These are phyloP conservation scores for Pichia paraexigua DNA, from an alignment of 805 yeast genomes.

Conservation along the genomic window DNA sequence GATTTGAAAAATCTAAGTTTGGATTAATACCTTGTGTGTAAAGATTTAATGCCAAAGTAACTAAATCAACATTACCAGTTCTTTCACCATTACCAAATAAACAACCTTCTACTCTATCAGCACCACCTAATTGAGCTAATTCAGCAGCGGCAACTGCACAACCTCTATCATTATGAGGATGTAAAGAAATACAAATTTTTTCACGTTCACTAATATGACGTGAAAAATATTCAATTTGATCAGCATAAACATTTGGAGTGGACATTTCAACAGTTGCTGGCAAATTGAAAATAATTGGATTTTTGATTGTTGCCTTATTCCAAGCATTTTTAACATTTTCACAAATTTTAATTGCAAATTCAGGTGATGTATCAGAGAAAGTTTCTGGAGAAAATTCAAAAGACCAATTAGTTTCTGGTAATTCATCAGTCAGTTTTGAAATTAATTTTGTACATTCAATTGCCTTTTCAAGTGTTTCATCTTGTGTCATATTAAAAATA, in stretches of 20 bases:
- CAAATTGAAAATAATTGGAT: conserved; percentile 69
- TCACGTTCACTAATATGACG: conserved; percentile 58
- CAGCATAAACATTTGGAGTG: conserved; percentile 77
- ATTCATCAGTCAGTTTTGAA: conserved; percentile 42
- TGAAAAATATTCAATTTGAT: conserved; percentile 70
- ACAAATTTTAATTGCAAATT: conserved; percentile 56
- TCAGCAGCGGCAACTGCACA: conserved; percentile 88
- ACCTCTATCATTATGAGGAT: conserved; percentile 81
- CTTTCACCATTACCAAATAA: conserved; percentile 82
- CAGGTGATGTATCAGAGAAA: conserved; percentile 62
- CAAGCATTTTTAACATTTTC: conserved; percentile 72
- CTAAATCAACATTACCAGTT: conserved; percentile 79
- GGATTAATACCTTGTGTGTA: conserved; percentile 77
- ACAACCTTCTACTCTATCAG: conserved; percentile 84
- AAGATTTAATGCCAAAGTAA: conserved; percentile 67
- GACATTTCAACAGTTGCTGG: conserved; percentile 84
- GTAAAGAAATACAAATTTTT: conserved; percentile 65
- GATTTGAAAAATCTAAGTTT: conserved; percentile 61
- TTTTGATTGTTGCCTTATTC: conserved; percentile 50
- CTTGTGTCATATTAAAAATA: conserved; percentile 56
- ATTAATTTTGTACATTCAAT: conserved; percentile 57
- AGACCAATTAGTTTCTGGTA: conserved; percentile 53
- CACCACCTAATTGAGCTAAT: conserved; percentile 75
- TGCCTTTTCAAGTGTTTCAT: conserved; percentile 53
- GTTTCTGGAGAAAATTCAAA: conserved; percentile 80